phyloP scores from a whole-genome alignment of 164 flowering plant genomes.

The Kingdonia uniflora region DNA sequence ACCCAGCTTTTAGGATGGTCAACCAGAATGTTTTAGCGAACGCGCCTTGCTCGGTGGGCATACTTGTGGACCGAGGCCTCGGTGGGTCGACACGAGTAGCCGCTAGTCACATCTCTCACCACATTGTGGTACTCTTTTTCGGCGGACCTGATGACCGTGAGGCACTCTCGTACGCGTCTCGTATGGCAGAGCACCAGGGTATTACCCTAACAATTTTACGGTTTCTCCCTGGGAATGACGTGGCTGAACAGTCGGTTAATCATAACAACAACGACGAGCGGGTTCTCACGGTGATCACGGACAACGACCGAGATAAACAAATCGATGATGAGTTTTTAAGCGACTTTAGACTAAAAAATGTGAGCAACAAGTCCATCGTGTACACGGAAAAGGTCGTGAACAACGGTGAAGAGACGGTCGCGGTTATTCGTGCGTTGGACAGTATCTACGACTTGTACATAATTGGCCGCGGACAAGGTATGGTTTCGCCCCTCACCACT shows the following conservation, averaged over 20 bases:
- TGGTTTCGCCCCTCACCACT: slow-evolving; percentile 11
- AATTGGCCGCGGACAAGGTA: slow-evolving; percentile 14
- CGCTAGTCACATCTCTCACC: slow-evolving; percentile 10
- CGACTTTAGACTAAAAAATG: slow-evolving; percentile 10
- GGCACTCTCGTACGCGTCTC: slow-evolving; percentile 7
- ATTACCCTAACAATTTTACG: slow-evolving; percentile 8
- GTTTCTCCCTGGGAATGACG: slow-evolving; percentile 5
- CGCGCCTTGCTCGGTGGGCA: slow-evolving; percentile 21
- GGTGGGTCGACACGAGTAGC: slow-evolving; percentile 7
- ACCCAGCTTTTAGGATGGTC: slow-evolving; percentile 5
- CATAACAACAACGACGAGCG: not conserved
- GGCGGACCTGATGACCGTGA: slow-evolving; percentile 21
- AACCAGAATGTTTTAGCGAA: slow-evolving; percentile 11
- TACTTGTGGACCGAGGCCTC: slow-evolving; percentile 21
- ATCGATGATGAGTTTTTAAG: slow-evolving; percentile 9
- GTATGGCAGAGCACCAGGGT: slow-evolving; percentile 16
- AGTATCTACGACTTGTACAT: slow-evolving; percentile 11
- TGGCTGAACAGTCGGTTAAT: too few species aligned
- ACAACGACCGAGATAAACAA: slow-evolving; percentile 9
- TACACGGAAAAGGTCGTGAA: slow-evolving; percentile 12
- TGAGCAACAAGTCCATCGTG: slow-evolving; percentile 4
- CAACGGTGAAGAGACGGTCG: slow-evolving; percentile 18
- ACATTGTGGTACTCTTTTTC: slow-evolving; percentile 16
- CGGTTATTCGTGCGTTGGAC: slow-evolving; percentile 9
- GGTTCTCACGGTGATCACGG: not conserved